Evolutionary conservation across 2,329 filamentous ascomycete genomes (phyloP), one percentile per base, ranked within the genome.

Genomic region (Coniochaeta hoffmannii): DNA sequence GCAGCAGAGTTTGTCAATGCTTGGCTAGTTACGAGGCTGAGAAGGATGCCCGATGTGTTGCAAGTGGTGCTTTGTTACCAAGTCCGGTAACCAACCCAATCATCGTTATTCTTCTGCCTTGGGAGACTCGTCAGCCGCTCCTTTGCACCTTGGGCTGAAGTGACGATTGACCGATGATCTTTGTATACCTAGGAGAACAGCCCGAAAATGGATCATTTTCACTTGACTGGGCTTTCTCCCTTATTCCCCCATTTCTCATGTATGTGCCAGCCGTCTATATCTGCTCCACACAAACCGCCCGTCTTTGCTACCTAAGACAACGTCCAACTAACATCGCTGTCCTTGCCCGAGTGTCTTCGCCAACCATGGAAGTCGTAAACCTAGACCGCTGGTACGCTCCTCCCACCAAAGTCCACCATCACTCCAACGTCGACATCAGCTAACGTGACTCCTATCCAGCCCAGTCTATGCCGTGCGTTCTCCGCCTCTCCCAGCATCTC

Each of bases 401-500:
- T 5, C 4, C 15, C 5, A n/a, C 10, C 17, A 17, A 30, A 19
- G 24, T 3, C n/a, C 12, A 30, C 14, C 30, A 11, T 28, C 6
- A 46, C n/a, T 46, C 15, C 7, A 11, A 11, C 19, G 24, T 36
- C 38, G 32, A 38, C 35, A 15, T 32, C 35, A 22, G 52, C 54
- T 59, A 36, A 53, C 50, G 49, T 50, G 32, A 11, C 11, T 22
- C 12, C 10, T 35, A 28, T 22, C 3, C 26, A 76, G 74, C 62
- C 75, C 74, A 3, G 66, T 69, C 58, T 78, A 77, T 62, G 69
- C 74, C 54, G 75, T 77, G 65, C 54, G 73, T 66, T n/a, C n/a
- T n/a, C 11, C 41, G 12, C 41, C 53, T 51, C 50, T 36, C 15
- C 14, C 31, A 36, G 12, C 11, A 17, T 14, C 50, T 19, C 41